phyloP scores from a whole-genome alignment of 805 yeast genomes.

The Pichia ethanolica region DNA sequence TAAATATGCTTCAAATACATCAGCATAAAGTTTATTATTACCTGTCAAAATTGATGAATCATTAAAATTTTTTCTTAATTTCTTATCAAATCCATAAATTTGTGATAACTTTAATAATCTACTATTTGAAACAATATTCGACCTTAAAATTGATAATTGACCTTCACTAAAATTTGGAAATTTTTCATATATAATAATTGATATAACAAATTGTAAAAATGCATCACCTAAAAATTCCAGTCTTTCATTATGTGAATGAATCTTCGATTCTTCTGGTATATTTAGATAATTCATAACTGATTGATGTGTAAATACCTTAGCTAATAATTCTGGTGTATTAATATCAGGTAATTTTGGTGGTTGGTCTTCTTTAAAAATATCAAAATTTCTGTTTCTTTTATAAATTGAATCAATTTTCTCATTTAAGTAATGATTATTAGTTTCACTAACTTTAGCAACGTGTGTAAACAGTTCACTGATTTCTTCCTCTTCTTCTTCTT shows the following conservation, averaged over 20 bases:
- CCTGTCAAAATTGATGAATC: constrained; percentile 44
- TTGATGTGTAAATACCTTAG: constrained; percentile 74
- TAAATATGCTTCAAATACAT: constrained; percentile 88
- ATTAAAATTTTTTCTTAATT: constrained; percentile 34
- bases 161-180: constrained; percentile 80
- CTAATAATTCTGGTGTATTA: constrained; percentile 44
- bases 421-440: neutral
- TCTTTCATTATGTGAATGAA: constrained; percentile 71
- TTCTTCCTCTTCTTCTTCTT: neutral
- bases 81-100: constrained; percentile 57
- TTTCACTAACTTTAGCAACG: neutral
- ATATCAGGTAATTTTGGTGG: constrained; percentile 66
- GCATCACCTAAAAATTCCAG: constrained; percentile 91
- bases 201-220: constrained; percentile 61
- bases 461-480: neutral
- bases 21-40: constrained; percentile 70
- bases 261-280: constrained; percentile 45
- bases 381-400: constrained; percentile 7
- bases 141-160: constrained; percentile 60
- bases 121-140: constrained; percentile 64
- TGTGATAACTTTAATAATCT: constrained; percentile 64
- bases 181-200: constrained; percentile 55
- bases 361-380: constrained; percentile 12
- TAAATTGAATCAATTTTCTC: constrained; percentile 7
- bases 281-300: constrained; percentile 59